phyloP scores from a whole-genome alignment of 78 protist genomes.

The Dictyostelium brefeldianum region DNA sequence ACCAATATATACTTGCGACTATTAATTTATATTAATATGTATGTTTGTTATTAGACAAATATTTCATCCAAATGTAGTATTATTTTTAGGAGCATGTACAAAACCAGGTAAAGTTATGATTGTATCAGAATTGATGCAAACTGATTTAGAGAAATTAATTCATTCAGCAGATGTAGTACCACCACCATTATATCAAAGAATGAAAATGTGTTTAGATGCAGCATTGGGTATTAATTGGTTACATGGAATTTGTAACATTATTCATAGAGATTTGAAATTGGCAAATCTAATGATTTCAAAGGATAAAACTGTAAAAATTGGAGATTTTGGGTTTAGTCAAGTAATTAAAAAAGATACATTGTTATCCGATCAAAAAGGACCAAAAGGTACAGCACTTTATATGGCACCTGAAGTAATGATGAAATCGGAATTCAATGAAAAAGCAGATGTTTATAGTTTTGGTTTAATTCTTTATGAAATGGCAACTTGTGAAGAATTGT shows the following conservation, averaged over 20 bases:
- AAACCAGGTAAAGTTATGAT: conserved; percentile 85
- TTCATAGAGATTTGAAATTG: conserved; percentile 81
- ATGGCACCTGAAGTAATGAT: conserved; percentile 88
- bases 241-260: conserved; percentile 79
- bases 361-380: conserved; percentile 69
- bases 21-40: background rate
- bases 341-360: conserved; percentile 78
- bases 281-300: conserved; percentile 80
- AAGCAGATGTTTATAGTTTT: conserved; percentile 86
- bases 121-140: conserved; percentile 81
- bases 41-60: conserved; percentile 6
- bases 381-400: conserved; percentile 84
- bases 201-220: conserved; percentile 76
- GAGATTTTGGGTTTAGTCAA: conserved; percentile 86
- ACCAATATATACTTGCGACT: background rate
- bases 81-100: conserved; percentile 87
- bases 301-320: conserved; percentile 77
- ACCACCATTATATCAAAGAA: conserved; percentile 63
- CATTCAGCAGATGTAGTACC: conserved; percentile 40
- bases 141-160: conserved; percentile 74
- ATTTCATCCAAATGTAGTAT: conserved; percentile 83
- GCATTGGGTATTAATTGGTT: conserved; percentile 83
- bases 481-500: conserved; percentile 82
- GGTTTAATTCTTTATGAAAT: conserved; percentile 78
- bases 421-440: conserved; percentile 82